Evolutionary conservation across 192 early-diverging fungal species (phyloP), one percentile per base, ranked within the genome.

Genomic region (Coemansia sp.): DNA sequence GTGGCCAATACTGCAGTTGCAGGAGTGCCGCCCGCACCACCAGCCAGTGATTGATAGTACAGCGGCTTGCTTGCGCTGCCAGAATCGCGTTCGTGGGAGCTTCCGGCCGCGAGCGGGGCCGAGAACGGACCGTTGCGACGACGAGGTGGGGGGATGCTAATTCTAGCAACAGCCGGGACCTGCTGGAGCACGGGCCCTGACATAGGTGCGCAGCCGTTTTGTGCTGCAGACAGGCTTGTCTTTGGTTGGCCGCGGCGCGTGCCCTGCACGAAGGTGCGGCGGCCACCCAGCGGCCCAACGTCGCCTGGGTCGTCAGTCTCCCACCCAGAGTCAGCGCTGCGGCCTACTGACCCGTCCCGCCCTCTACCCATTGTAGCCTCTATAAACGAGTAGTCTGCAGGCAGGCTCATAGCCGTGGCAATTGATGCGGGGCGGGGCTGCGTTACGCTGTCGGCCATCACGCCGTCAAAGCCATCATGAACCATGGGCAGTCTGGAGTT

Each of bases 301-400:
- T 69, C 67, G 5, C 55, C 54, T 4, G 68, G 58, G 24, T 80
- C 78, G 49, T 80, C 78, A 16, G 78, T 80, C 62, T 80, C 78
- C 78, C 78, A 80, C 19, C 78, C 78, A 8, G 78, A 80, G 31
- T 80, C 78, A 12, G 50, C 62, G 62, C 25, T 31, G 52, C 24
- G 30, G 54, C 34, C n/a, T 51, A 50, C 49, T n/a, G 26, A 61
- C 49, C 23, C 38, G 38, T 44, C 12, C 7, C 38, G 38, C 26
- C 28, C 23, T 2, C 48, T 32, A 47, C 23, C 52, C 47, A 44
- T 19, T n/a, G 28, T 16, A 48, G 48, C 14, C 38, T 44, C 50
- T 32, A 25, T 14, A 26, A 28, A 32, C 9, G 19, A 19, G n/a
- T 49, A 32, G 16, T 30, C 32, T 21, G 32, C 59, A 38, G 59